These are phyloP conservation scores for Aspergillus baeticus DNA, from an alignment of 495 filamentous ascomycete species.

Conservation along the genomic window DNA sequence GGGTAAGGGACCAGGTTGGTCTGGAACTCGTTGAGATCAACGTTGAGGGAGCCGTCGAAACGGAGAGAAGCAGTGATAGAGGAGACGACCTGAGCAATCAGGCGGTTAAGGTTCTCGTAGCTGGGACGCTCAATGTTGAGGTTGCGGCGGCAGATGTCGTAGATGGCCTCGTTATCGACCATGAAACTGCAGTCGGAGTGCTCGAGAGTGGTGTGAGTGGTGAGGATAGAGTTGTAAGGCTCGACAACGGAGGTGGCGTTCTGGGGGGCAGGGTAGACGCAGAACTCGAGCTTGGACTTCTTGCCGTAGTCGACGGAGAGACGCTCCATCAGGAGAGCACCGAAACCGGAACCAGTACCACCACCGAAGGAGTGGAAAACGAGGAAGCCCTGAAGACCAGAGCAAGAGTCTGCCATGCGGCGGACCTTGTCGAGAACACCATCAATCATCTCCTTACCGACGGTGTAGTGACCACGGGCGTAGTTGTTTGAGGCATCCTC, in stretches of 20 bases:
- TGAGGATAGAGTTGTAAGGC: conserved; percentile 98
- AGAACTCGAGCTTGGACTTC: conserved; percentile 99
- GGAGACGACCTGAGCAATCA: conserved; percentile 98
- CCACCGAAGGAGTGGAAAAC: conserved; percentile 99
- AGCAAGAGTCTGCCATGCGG: conserved; percentile 93
- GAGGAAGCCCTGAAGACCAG: conserved; percentile 96
- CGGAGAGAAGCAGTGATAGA: conserved; percentile 98
- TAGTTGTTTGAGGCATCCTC: conserved; percentile 99
- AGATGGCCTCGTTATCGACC: conserved; percentile 99
- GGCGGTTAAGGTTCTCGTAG: conserved; percentile 96
- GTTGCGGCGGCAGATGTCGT: conserved; percentile 98
- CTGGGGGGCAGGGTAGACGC: conserved; percentile 96
- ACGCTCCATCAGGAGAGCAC: conserved; percentile 95
- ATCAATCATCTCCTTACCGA: conserved; percentile 98
- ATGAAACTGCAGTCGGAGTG: conserved; percentile 99
- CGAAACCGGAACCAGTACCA: conserved; percentile 97
- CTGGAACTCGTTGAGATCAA: conserved; percentile 99
- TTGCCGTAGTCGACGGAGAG: conserved; percentile 98
- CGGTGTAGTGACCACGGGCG: conserved; percentile 97
- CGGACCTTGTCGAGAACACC: conserved; percentile 95
- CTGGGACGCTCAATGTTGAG: conserved; percentile 94
- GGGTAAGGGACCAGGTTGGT: conserved; percentile 98
- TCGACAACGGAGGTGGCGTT: conserved; percentile 97
- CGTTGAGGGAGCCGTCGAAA: conserved; percentile 98
- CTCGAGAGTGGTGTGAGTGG: conserved; percentile 98